Evolutionary conservation across 2,329 filamentous ascomycete species (phyloP).

Genomic region (Gnomoniopsis sp.): DNA sequence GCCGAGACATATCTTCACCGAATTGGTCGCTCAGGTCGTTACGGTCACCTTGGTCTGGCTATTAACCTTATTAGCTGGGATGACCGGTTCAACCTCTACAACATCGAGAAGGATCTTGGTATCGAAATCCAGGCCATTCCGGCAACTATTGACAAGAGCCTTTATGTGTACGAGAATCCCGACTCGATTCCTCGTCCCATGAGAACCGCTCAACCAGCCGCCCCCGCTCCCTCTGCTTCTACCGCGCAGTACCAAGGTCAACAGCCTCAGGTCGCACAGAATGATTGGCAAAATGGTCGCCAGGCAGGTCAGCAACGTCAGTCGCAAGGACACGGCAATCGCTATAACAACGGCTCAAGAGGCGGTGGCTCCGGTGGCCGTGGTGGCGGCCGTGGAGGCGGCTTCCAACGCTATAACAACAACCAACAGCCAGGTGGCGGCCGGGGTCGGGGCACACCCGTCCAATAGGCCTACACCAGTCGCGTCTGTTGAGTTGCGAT

Average conservation of each 20-base stretch:
- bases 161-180: slow-evolving; percentile 97
- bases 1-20: slow-evolving; percentile 98
- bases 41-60: slow-evolving; percentile 92
- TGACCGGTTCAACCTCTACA: slow-evolving; percentile 97
- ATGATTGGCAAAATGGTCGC: slow-evolving; percentile 36
- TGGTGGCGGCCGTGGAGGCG: slow-evolving; percentile 21
- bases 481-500: neutral
- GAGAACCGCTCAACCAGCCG: slow-evolving; percentile 25
- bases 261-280: slow-evolving; percentile 23
- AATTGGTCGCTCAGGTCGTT: slow-evolving; percentile 95
- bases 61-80: slow-evolving; percentile 99
- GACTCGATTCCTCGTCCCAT: slow-evolving; percentile 88
- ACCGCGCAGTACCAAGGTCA: neutral
- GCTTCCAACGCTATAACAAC: slow-evolving; percentile 28
- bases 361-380: slow-evolving; percentile 33
- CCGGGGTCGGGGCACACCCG: slow-evolving; percentile 22
- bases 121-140: slow-evolving; percentile 99
- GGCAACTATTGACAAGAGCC: slow-evolving; percentile 88
- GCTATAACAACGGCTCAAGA: slow-evolving; percentile 31
- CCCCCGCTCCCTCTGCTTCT: slow-evolving; percentile 20
- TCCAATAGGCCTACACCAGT: slow-evolving; percentile 13
- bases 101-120: slow-evolving; percentile 94
- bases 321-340: slow-evolving; percentile 33
- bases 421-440: slow-evolving; percentile 24
- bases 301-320: slow-evolving; percentile 36